A percentile compares a stretch with the other conserved stretches of the same genome.
Evolutionary conservation across 1,139 yeast species (phyloP).

Genomic region (Geotrichum carabidarum): DNA sequence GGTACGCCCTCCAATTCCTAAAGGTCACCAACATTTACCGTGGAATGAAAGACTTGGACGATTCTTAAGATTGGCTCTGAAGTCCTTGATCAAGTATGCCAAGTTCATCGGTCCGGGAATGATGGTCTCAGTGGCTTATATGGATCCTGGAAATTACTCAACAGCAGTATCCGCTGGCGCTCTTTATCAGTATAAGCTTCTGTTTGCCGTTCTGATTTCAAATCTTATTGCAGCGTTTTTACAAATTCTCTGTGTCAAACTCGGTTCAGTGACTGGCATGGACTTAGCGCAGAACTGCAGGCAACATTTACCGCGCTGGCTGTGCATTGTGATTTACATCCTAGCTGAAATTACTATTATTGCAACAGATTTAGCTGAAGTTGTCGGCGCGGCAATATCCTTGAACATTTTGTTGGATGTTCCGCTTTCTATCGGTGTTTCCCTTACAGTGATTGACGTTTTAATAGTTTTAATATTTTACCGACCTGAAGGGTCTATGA

Average conservation of each 20-base stretch:
- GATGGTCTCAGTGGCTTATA: conserved; percentile 71
- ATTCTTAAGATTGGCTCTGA: not conserved
- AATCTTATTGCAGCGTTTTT: conserved; percentile 68
- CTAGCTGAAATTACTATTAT: conserved; percentile 76
- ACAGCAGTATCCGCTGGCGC: conserved; percentile 80
- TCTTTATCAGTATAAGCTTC: conserved; percentile 53
- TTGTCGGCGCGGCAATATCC: conserved; percentile 83
- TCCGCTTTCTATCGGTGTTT: conserved; percentile 76
- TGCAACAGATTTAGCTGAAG: conserved; percentile 84
- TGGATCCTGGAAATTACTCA: conserved; percentile 84
- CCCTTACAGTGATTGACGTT: conserved; percentile 66
- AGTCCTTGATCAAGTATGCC: conserved; percentile 44
- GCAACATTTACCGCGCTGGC: conserved; percentile 55
- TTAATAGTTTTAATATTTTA: conserved; percentile 69
- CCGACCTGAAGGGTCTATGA: conserved; percentile 62
- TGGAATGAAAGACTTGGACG: too few species aligned
- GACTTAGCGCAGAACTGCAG: conserved; percentile 71
- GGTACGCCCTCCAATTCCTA: too few species aligned
- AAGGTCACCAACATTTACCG: too few species aligned
- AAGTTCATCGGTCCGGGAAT: conserved; percentile 71
- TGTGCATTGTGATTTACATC: conserved; percentile 54
- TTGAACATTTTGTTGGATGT: conserved; percentile 61
- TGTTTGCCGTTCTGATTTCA: conserved; percentile 62
- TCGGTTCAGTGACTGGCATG: conserved; percentile 76
- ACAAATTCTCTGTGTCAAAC: conserved; percentile 64